Percentiles rank a stretch among this genome's conserved stretches.
These are phyloP conservation scores for Psophocarpus tetragonolobus DNA, from an alignment of 306 rosid genomes.

Conservation along the genomic window DNA sequence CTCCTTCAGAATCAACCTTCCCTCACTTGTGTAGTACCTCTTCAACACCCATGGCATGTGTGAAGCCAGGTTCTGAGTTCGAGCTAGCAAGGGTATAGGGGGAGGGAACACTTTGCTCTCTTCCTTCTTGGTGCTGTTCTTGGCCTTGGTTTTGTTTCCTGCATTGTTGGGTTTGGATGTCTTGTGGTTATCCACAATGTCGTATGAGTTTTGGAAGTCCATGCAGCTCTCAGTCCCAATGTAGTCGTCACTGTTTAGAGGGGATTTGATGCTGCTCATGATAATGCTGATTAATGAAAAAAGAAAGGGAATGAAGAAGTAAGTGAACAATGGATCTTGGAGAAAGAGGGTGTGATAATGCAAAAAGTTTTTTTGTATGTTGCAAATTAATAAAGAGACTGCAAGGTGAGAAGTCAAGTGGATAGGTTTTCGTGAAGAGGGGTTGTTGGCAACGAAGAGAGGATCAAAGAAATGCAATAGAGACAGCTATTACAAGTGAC, in stretches of 20 bases:
- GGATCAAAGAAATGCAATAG: constrained; percentile 25
- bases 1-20: constrained; percentile 62
- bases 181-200: background rate
- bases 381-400: background rate
- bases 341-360: background rate
- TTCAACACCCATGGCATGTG: constrained; percentile 74
- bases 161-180: background rate
- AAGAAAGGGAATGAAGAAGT: background rate
- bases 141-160: background rate
- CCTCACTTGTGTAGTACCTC: constrained; percentile 62
- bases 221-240: constrained; percentile 69
- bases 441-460: constrained; percentile 32
- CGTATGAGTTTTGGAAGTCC: constrained; percentile 36
- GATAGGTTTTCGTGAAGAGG: constrained; percentile 27
- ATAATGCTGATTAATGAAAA: background rate
- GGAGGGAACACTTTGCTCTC: constrained; percentile 60
- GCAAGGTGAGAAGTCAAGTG: background rate
- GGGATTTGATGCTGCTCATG: background rate
- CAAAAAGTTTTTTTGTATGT: background rate
- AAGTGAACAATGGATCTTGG: background rate
- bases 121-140: background rate
- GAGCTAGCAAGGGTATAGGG: constrained; percentile 57
- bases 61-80: constrained; percentile 55
- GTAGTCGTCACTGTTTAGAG: constrained; percentile 36
- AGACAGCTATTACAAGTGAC: constrained; percentile 45